Evolutionary conservation across 805 yeast species (phyloP).

Genomic region (Wickerhamomyces strasburgensis): DNA sequence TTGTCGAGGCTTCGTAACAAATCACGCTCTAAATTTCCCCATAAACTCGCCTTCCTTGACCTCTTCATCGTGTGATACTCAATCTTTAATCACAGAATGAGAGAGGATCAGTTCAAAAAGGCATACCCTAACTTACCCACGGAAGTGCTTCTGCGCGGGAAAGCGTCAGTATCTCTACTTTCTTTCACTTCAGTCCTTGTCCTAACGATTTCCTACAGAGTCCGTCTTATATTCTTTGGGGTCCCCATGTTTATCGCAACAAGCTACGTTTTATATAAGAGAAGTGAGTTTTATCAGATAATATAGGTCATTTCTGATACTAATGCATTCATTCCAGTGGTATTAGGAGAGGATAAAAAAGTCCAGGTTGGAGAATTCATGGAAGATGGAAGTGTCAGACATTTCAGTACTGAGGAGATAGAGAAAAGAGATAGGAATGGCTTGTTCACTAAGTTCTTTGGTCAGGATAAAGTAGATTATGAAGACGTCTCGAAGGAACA

Average conservation of each 20-base stretch:
- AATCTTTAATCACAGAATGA: conserved; percentile 16
- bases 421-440: conserved; percentile 19
- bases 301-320: not conserved
- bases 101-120: conserved; percentile 18
- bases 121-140: conserved; percentile 19
- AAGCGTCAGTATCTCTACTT: too few species aligned
- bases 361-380: conserved; percentile 24
- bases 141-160: conserved; percentile 19
- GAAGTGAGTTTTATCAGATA: conserved; percentile 11
- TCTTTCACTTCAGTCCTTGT: too few species aligned
- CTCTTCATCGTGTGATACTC: not conserved
- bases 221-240: conserved; percentile 21
- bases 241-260: conserved; percentile 19
- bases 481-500: conserved; percentile 9
- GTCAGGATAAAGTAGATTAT: conserved; percentile 23
- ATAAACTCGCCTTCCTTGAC: too few species aligned
- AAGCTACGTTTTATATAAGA: conserved; percentile 16
- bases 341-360: conserved; percentile 19
- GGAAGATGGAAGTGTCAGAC: conserved; percentile 21
- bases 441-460: conserved; percentile 18
- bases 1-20: not conserved
- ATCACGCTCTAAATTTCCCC: not conserved
- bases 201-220: conserved; percentile 3
- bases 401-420: conserved; percentile 18
- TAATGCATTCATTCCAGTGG: conserved; percentile 8